A percentile compares a stretch with the other conserved stretches of the same genome.
Evolutionary conservation across 768 basidiomycete genomes (phyloP).

Genomic region (Lanmaoa rubissima): DNA sequence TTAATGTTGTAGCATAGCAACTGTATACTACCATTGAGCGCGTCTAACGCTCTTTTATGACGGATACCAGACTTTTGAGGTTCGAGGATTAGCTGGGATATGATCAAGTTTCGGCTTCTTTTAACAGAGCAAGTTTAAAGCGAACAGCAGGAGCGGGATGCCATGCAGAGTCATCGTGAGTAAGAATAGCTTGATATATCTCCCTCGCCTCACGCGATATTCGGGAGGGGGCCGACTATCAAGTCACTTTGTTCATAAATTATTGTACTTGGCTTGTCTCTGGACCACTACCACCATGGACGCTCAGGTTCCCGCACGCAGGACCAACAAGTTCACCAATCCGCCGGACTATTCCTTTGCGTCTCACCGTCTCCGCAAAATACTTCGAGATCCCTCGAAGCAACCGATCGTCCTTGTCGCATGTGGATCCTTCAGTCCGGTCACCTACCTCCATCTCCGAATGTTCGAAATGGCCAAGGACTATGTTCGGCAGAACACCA

Average conservation of each 20-base stretch:
- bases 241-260: neutral
- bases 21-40: constrained; percentile 18
- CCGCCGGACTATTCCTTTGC: constrained; percentile 70
- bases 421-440: constrained; percentile 96
- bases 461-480: constrained; percentile 99
- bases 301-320: constrained; percentile 18
- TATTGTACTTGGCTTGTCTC: constrained; percentile 2
- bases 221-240: neutral
- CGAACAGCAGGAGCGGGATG: no score
- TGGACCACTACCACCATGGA: constrained; percentile 27
- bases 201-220: neutral
- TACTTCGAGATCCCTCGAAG: constrained; percentile 60
- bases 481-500: constrained; percentile 86
- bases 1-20: constrained; percentile 25
- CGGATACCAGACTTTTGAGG: neutral
- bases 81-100: neutral
- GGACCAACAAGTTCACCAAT: constrained; percentile 46
- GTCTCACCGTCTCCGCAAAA: constrained; percentile 56
- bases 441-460: constrained; percentile 95
- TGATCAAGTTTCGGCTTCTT: neutral
- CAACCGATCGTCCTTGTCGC: constrained; percentile 93
- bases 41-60: constrained; percentile 1
- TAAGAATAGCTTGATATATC: constrained; percentile 20
- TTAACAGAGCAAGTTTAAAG: neutral
- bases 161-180: constrained; percentile 9